Percentiles rank a stretch among this genome's conserved stretches.
Conservation (phyloP, 2,329 filamentous ascomycete genomes). For the Colletotrichum agaves region DNA sequence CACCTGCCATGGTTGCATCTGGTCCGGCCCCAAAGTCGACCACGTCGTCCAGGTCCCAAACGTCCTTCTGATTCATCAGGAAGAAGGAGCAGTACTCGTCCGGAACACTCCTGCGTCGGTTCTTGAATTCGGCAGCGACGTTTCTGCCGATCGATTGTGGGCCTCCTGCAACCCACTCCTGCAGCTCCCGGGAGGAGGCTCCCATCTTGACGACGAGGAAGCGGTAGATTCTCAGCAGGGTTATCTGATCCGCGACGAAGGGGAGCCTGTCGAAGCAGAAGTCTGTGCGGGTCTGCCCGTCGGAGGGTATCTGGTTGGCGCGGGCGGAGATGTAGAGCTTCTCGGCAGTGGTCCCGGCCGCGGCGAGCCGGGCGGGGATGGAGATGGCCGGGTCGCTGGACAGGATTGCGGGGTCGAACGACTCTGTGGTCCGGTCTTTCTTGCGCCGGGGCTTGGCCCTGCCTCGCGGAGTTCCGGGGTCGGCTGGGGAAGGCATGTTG, state of each 20-base stretch:
- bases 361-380: neutral
- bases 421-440: no score
- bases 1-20: neutral
- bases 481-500: no score
- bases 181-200: neutral
- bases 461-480: no score
- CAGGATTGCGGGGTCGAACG: no score
- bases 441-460: no score
- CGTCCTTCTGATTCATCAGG: neutral
- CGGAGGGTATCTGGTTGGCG: neutral
- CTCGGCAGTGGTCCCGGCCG: neutral
- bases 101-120: neutral
- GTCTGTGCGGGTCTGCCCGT: neutral
- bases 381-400: no score
- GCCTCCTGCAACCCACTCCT: neutral
- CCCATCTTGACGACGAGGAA: neutral
- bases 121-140: neutral
- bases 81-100: neutral
- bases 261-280: neutral
- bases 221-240: constrained; percentile 18
- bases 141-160: neutral
- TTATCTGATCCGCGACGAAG: neutral
- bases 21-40: neutral
- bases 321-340: neutral
- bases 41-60: neutral